Percentiles rank a stretch among this genome's conserved stretches.
Evolutionary conservation across 164 flowering plant genomes (phyloP).

Genomic region (Stephania japonica): DNA sequence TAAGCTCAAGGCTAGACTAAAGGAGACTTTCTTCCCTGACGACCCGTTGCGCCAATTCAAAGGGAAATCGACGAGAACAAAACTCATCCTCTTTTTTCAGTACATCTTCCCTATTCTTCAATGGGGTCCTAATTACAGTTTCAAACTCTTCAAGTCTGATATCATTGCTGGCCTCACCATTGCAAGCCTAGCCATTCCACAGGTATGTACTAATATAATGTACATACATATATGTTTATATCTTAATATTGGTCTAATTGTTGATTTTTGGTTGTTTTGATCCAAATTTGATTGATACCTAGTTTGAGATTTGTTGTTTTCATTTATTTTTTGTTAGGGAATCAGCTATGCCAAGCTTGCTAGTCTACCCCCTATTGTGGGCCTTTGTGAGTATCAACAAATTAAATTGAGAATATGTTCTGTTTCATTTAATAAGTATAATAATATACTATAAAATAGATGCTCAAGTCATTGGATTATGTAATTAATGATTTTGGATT

Average conservation of each 20-base stretch:
- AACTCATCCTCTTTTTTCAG: conserved; percentile 51
- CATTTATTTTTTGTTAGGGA: conserved; percentile 34
- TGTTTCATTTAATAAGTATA: too few species aligned
- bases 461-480: too few species aligned
- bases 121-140: conserved; percentile 71
- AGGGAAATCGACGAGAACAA: conserved; percentile 39
- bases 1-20: conserved; percentile 51
- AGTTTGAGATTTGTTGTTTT: conserved; percentile 2
- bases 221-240: too few species aligned
- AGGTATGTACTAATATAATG: conserved; percentile 28
- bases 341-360: conserved; percentile 94
- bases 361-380: conserved; percentile 74
- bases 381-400: conserved; percentile 35
- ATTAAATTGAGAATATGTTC: too few species aligned
- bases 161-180: conserved; percentile 83
- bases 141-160: conserved; percentile 67
- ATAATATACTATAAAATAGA: too few species aligned
- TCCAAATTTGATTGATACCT: background rate
- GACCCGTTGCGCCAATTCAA: conserved; percentile 84
- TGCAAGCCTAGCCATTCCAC: conserved; percentile 93
- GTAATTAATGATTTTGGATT: background rate
- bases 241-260: background rate
- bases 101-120: conserved; percentile 78
- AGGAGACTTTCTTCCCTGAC: conserved; percentile 86
- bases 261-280: background rate